A percentile compares a stretch with the other conserved stretches of the same genome.
Conservation (phyloP, 2,329 filamentous ascomycete genomes). For the Geosmithia flava region DNA sequence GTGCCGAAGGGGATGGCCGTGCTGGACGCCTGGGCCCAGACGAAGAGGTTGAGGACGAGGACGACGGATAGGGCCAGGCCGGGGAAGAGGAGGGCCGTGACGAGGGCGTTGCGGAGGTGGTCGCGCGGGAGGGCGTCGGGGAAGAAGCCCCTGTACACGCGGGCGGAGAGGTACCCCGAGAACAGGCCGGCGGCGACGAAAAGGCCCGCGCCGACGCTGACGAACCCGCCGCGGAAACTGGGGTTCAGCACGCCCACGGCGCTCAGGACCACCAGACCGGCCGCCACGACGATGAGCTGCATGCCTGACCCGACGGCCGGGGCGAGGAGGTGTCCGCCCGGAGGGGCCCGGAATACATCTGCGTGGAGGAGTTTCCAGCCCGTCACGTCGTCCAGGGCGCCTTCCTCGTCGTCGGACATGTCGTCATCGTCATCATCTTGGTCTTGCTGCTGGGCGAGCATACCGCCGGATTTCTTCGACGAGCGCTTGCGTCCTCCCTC, state of each 20-base stretch:
- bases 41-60: constrained; percentile 76
- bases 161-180: constrained; percentile 77
- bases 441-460: too few species aligned
- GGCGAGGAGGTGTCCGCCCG: constrained; percentile 59
- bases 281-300: constrained; percentile 73
- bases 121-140: constrained; percentile 35
- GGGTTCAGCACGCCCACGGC: constrained; percentile 72
- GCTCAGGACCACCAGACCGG: constrained; percentile 59
- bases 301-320: constrained; percentile 76
- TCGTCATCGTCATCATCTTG: constrained; percentile 32
- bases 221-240: constrained; percentile 79
- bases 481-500: constrained; percentile 29
- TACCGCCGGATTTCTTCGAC: too few species aligned
- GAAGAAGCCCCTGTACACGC: constrained; percentile 74
- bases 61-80: constrained; percentile 63
- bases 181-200: constrained; percentile 76
- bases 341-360: constrained; percentile 73
- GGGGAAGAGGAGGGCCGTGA: constrained; percentile 69
- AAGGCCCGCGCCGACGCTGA: constrained; percentile 70
- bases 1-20: constrained; percentile 79
- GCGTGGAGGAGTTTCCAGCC: constrained; percentile 83
- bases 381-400: constrained; percentile 62
- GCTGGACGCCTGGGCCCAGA: constrained; percentile 81
- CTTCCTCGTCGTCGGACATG: constrained; percentile 29
- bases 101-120: constrained; percentile 63